Evolutionary conservation across 768 basidiomycete genomes (phyloP).

Genomic region (Boletus coccyginus): DNA sequence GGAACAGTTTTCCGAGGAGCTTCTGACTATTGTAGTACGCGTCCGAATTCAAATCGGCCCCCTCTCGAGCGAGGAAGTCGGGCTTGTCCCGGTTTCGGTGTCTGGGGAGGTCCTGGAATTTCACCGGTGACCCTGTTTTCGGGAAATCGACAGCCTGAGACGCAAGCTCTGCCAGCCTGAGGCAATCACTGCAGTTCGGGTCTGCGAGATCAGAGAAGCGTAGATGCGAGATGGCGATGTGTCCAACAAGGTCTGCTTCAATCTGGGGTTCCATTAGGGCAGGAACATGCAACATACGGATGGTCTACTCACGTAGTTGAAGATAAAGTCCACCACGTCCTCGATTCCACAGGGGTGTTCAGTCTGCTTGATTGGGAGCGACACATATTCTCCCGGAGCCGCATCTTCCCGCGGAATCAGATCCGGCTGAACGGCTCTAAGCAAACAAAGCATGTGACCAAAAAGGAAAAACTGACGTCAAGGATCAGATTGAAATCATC

Average conservation of each 20-base stretch:
- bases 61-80: conserved; percentile 46
- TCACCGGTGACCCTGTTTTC: conserved; percentile 44
- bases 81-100: conserved; percentile 29
- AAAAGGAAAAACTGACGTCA: conserved; percentile 31
- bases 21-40: conserved; percentile 41
- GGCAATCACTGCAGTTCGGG: conserved; percentile 35
- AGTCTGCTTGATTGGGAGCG: conserved; percentile 35
- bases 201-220: conserved; percentile 41
- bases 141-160: conserved; percentile 49
- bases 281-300: neutral
- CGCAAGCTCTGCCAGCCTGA: conserved; percentile 42
- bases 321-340: conserved; percentile 48
- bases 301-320: conserved; percentile 40
- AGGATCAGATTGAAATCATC: conserved; percentile 50
- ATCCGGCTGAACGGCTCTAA: conserved; percentile 22
- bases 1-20: conserved; percentile 44
- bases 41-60: conserved; percentile 21
- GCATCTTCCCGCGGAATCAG: conserved; percentile 26
- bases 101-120: conserved; percentile 33
- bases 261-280: conserved; percentile 21
- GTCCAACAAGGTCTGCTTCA: conserved; percentile 39
- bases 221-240: conserved; percentile 43
- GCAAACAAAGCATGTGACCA: conserved; percentile 6
- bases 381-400: conserved; percentile 39
- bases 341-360: conserved; percentile 33